Base-by-base conservation (phyloP, 1,139 yeast genomes). In the Yamadazyma friedrichii region DNA sequence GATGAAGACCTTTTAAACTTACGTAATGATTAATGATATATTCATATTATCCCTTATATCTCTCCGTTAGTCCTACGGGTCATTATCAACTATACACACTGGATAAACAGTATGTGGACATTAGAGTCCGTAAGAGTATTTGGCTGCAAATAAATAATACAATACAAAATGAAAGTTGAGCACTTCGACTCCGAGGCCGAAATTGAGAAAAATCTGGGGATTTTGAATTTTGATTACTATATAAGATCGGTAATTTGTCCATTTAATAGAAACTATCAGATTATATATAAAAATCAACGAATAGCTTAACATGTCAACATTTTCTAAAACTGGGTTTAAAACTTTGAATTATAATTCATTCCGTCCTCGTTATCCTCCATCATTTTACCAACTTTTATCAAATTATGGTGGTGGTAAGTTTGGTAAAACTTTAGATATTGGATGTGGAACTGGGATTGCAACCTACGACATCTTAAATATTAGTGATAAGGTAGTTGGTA, bases 281-380 rank as follows among this genome's bases (percentile, higher is more conserved):
- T 25, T 25, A 25, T 9, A 25, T 11, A 25, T 9, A 25, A 9
- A 29, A 10, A 15, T 15, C 12, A 9, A 15, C 15, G 15, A 31
- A 17, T 31, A 11, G 16, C n/a, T n/a, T 6, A 9, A n/a, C 33
- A 86, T 86, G 94, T 62, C 91, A 2, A 75, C 86, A 1, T 88
- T 83, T 56, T 68, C 91, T 6, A 79, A 76, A 40, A 54, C 67
- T 1, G 67, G 71, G 15, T 88, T 81, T 64, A 74, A 80, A 44
- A 72, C 91, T 0, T 62, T 73, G 38, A 66, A 70, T 42, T 88
- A 88, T 61, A 67, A 76, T 39, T 63, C 71, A 10, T 78, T 80
- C 52, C 73, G 95, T 41, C 95, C 95, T 0, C 64, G 70, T 2
- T 87, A 86, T 51, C 88, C 89, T 0, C 52, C 60, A 0, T 55